A percentile compares a stretch with the other conserved stretches of the same genome.
These are phyloP conservation scores for Athelia psychrophila DNA, from an alignment of 1,284 basidiomycete species.

Conservation along the genomic window DNA sequence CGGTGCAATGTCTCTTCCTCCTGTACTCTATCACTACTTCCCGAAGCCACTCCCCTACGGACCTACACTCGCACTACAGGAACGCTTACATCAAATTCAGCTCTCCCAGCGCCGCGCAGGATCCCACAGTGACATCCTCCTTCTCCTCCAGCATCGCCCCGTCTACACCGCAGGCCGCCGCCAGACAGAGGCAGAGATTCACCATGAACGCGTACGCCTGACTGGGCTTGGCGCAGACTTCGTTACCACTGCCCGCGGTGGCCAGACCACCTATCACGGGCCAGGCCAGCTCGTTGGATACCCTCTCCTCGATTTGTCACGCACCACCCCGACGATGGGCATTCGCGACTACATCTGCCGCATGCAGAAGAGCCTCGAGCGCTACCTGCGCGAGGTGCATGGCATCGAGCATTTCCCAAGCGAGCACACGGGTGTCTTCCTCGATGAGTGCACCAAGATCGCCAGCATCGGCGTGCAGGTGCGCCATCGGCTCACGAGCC, in stretches of 20 bases:
- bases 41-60: constrained; percentile 68
- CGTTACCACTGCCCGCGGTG: constrained; percentile 80
- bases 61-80: constrained; percentile 67
- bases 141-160: constrained; percentile 84
- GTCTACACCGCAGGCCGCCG: constrained; percentile 93
- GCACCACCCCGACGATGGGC: constrained; percentile 51
- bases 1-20: constrained; percentile 46
- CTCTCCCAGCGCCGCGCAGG: constrained; percentile 43
- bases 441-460: constrained; percentile 71
- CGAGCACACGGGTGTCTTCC: constrained; percentile 78
- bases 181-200: constrained; percentile 64
- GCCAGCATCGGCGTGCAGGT: constrained; percentile 97
- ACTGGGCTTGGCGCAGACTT: constrained; percentile 85
- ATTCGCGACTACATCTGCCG: constrained; percentile 74
- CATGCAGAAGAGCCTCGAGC: constrained; percentile 62
- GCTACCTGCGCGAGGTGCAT: constrained; percentile 56
- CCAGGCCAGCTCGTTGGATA: constrained; percentile 98
- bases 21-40: constrained; percentile 80
- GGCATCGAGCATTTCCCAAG: constrained; percentile 50
- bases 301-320: constrained; percentile 82
- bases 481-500: constrained; percentile 88
- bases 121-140: constrained; percentile 61
- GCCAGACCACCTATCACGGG: constrained; percentile 96
- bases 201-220: constrained; percentile 67
- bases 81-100: constrained; percentile 64